These are phyloP conservation scores for Lagerstroemia speciosa DNA, from an alignment of 345 rosid species.

Conservation along the genomic window DNA sequence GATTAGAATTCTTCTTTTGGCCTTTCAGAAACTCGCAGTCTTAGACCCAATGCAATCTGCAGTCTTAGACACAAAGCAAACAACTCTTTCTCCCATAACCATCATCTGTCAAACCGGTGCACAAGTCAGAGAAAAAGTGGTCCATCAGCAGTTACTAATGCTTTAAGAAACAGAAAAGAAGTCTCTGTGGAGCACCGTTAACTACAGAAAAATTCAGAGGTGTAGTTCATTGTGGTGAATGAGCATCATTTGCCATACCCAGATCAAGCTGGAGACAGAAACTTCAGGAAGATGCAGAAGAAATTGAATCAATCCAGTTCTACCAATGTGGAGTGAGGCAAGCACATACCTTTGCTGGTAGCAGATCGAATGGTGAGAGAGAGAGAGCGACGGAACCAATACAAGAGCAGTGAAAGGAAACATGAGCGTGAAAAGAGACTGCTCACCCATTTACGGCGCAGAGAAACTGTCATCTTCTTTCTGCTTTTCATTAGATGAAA, in stretches of 20 bases:
- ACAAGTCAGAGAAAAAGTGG: not conserved
- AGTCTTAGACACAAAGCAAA: constrained; percentile 25
- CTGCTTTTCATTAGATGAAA: not conserved
- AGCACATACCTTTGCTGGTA: constrained; percentile 37
- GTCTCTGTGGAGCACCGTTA: not conserved
- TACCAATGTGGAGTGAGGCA: constrained; percentile 41
- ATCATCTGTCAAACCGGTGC: constrained; percentile 24
- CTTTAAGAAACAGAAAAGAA: constrained; percentile 5
- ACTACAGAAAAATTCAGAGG: not conserved
- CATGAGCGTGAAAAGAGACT: not conserved
- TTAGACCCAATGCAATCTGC: constrained; percentile 27
- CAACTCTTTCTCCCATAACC: constrained; percentile 35
- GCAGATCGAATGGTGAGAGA: constrained; percentile 30
- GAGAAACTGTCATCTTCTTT: not conserved
- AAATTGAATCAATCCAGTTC: constrained; percentile 18
- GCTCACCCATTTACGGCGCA: not conserved
- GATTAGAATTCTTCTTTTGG: constrained; percentile 12
- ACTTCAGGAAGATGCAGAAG: constrained; percentile 9
- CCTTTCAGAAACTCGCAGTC: constrained; percentile 18
- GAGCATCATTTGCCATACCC: not conserved
- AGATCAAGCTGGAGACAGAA: constrained; percentile 1
- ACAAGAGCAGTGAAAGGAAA: not conserved
- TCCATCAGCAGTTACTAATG: not conserved
- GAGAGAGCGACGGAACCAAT: constrained; percentile 7
- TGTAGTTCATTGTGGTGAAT: not conserved